These are phyloP conservation scores for Penicillium sp. DNA, from an alignment of 2,329 filamentous ascomycete genomes.

Conservation along the genomic window DNA sequence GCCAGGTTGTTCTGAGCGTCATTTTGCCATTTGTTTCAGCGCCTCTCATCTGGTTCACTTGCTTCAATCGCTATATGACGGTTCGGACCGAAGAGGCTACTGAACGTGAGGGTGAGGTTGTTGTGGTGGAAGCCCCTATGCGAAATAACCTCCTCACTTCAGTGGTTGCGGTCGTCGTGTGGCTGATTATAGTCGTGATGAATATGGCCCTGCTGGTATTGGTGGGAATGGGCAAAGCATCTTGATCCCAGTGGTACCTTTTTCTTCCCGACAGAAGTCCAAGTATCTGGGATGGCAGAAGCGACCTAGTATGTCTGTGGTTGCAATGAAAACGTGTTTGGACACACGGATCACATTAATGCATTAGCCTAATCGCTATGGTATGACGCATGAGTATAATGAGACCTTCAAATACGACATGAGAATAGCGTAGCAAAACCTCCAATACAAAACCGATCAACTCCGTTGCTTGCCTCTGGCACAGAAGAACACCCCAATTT, in stretches of 20 bases:
- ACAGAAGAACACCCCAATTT: conserved; percentile 11
- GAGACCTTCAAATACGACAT: background rate
- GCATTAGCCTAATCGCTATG: background rate
- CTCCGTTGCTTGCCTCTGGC: conserved; percentile 18
- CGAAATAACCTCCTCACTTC: conserved; percentile 66
- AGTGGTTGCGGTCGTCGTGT: conserved; percentile 59
- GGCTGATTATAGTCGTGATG: conserved; percentile 71
- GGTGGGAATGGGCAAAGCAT: conserved; percentile 53
- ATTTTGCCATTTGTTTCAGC: conserved; percentile 79
- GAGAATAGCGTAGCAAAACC: conserved; percentile 1
- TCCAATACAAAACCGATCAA: conserved; percentile 10
- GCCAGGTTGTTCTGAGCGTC: conserved; percentile 73
- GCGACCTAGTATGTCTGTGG: background rate
- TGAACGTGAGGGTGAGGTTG: conserved; percentile 29
- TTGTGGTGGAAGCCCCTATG: conserved; percentile 55
- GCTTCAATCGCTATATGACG: conserved; percentile 74
- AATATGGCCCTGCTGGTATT: conserved; percentile 73
- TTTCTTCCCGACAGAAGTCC: background rate
- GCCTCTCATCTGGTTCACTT: conserved; percentile 81
- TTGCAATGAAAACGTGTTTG: background rate
- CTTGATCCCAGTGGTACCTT: background rate
- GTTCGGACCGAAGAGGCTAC: conserved; percentile 50
- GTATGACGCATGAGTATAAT: background rate
- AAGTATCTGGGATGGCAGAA: background rate
- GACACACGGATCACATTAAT: background rate